Evolutionary conservation across 2,329 filamentous ascomycete species (phyloP).

Genomic region (Fusarium sp.): DNA sequence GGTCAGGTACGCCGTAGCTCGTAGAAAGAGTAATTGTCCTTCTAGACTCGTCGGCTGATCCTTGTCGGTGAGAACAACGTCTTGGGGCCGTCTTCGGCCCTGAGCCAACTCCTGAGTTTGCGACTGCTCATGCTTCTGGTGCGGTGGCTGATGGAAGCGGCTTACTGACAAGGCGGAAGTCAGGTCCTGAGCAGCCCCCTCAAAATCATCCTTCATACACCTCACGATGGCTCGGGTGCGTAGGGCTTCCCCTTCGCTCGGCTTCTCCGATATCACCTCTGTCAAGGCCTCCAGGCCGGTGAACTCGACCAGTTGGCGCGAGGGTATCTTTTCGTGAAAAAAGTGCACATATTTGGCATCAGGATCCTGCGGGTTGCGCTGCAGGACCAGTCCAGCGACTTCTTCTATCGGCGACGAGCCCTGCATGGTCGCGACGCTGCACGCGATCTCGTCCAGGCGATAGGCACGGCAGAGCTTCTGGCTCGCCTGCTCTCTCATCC

Average conservation of each 20-base stretch:
- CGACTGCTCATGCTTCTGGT: slow-evolving; percentile 62
- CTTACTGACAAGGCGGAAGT: slow-evolving; percentile 71
- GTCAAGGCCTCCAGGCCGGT: slow-evolving; percentile 75
- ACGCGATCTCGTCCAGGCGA: slow-evolving; percentile 83
- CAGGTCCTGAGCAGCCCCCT: slow-evolving; percentile 77
- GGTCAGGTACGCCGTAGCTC: slow-evolving; percentile 77
- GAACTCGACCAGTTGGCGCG: slow-evolving; percentile 76
- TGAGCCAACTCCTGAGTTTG: slow-evolving; percentile 55
- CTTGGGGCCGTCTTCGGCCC: slow-evolving; percentile 44
- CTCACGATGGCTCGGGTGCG: slow-evolving; percentile 80
- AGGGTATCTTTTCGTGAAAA: slow-evolving; percentile 91
- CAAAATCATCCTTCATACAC: slow-evolving; percentile 80
- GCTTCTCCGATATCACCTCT: slow-evolving; percentile 73
- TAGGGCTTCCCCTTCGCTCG: slow-evolving; percentile 73
- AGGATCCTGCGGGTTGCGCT: slow-evolving; percentile 73
- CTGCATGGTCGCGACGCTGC: slow-evolving; percentile 87
- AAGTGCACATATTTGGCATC: slow-evolving; percentile 92
- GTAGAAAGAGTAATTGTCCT: slow-evolving; percentile 80
- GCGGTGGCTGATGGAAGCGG: slow-evolving; percentile 65
- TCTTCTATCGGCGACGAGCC: slow-evolving; percentile 81
- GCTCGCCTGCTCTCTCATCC: slow-evolving; percentile 84
- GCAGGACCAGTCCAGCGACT: slow-evolving; percentile 78
- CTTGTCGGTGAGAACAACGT: slow-evolving; percentile 53
- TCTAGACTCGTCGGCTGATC: slow-evolving; percentile 80
- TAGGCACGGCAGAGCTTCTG: slow-evolving; percentile 83